Base-by-base conservation (phyloP, 1,284 basidiomycete genomes). In the Peniophora sp. region DNA sequence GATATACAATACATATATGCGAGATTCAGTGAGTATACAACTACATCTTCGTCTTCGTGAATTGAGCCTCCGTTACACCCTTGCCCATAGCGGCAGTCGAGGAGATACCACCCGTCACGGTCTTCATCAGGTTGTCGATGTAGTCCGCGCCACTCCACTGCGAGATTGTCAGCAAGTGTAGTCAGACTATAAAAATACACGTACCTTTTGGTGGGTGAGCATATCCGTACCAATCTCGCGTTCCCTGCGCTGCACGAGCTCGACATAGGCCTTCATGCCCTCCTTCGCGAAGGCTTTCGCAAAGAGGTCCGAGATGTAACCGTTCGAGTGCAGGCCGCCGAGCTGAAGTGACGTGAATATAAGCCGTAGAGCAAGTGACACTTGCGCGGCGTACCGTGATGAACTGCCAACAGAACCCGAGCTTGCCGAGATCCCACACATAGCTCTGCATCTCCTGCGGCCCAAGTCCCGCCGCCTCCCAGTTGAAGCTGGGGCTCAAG, bases 361-460 rank as follows among this genome's bases (percentile, higher is more conserved):
- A n/a, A 41, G 37, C 18, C 8, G 5, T 8, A 41, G 37, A 5
- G 5, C 17, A 6, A 34, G 2, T 35, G 0, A 27, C 20, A 39
- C 8, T 12, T 47, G 12, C 20, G 23, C 17, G 18, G 74, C 88
- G 64, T 52, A 92, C 89, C 57, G 94, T 97, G 68, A 99, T 98
- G 76, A 99, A 98, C 67, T 98, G 96, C 94, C 95, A 98, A 54
- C 90, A 86, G 66, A 95, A 96, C 43, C 91, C 93, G 46, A 95
- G 81, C 74, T 88, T 94, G 53, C 88, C 92, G 17, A 97, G 78
- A 60, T 94, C 82, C 96, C 95, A 97, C 39, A 99, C 83, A 68
- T 85, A 99, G 52, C 77, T 72, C 69, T 90, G 78, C 92, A 95
- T 98, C 62, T 96, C 91, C 55, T 79, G 75, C 59, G 85, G 78